Evolutionary conservation across 148 eudicot genomes (phyloP).

Genomic region (Mesembryanthemum crystallinum): DNA sequence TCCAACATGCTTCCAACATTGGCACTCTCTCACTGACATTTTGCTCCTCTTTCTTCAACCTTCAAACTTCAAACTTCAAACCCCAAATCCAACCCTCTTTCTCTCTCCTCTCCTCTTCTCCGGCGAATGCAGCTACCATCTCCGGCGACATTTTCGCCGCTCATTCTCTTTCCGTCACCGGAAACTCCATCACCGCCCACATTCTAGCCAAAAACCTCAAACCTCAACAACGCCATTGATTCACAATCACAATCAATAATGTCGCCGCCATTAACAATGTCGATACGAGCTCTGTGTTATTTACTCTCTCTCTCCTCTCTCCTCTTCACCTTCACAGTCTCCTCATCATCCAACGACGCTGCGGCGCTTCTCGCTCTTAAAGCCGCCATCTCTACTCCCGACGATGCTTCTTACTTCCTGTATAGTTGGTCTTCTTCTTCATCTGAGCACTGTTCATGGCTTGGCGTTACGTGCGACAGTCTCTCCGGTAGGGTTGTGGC

Average conservation of each 20-base stretch:
- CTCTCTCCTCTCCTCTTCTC: background rate
- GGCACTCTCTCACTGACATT: background rate
- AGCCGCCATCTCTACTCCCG: constrained; percentile 25
- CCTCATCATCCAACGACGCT: background rate
- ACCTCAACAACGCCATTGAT: background rate
- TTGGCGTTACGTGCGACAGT: constrained; percentile 58
- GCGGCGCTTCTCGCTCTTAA: constrained; percentile 36
- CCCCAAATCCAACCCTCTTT: background rate
- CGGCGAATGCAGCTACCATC: constrained; percentile 19
- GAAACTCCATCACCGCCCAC: background rate
- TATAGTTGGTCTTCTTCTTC: constrained; percentile 30
- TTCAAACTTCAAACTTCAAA: too few relatives aligned
- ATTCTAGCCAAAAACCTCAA: background rate
- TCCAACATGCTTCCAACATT: constrained; percentile 15
- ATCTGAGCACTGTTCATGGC: constrained; percentile 63
- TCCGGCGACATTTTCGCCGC: constrained; percentile 24
- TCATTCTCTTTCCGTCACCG: background rate
- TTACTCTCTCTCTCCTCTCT: constrained; percentile 8
- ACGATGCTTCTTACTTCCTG: constrained; percentile 29
- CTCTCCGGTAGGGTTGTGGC: constrained; percentile 28
- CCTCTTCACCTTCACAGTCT: background rate
- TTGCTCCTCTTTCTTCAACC: too few relatives aligned
- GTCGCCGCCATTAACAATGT: constrained; percentile 19
- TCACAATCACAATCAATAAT: background rate
- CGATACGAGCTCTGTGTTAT: background rate